Base-by-base conservation (phyloP, 2,329 filamentous ascomycete genomes). In the Aureobasidium uvarum region DNA sequence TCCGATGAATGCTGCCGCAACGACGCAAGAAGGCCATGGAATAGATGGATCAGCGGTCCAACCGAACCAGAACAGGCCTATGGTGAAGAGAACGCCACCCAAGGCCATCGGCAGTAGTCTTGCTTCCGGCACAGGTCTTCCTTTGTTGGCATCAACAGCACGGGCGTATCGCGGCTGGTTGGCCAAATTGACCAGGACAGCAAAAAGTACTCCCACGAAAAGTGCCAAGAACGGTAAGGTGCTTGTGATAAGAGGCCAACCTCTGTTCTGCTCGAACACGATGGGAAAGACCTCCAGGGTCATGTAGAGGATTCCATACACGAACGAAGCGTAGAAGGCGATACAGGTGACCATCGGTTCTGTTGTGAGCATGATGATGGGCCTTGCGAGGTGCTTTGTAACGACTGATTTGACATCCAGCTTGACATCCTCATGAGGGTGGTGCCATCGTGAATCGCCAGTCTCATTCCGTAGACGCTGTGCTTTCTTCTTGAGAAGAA, bases 341-440 rank as follows among this genome's bases (percentile, higher is more conserved):
- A 82, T 78, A 43, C 74, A 76, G 1, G 77, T 74, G 13, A 83
- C 77, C 70, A 83, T 82, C 0, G 81, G 80, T 66, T 83, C 80
- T 1, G 77, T 81, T 18, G 76, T 67, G 3, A 83, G 72, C 79
- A 84, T 82, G 48, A 70, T 69, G 2, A 81, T 55, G 0, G 80
- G 79, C 0, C 79, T 76, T 16, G 71, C 72, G 31, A 81, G 72
- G 64, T 81, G 76, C 65, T 81, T 81, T 8, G 75, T 79, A 18
- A 80, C 66, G 66, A 80, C 74, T 48, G 75, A 77, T 28, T 74
- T 74, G 28, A 75, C 45, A 60, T 77, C 76, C 38, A 83, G 71
- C 63, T 79, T 77, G 54, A 78, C 70, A 3, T 75, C 69, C 59
- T 82, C 80, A 63, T 82, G 80, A 0, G 80, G 79, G 67, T 82